Conservation (phyloP, 1,139 yeast genomes). For the Williopsis jadinii region DNA sequence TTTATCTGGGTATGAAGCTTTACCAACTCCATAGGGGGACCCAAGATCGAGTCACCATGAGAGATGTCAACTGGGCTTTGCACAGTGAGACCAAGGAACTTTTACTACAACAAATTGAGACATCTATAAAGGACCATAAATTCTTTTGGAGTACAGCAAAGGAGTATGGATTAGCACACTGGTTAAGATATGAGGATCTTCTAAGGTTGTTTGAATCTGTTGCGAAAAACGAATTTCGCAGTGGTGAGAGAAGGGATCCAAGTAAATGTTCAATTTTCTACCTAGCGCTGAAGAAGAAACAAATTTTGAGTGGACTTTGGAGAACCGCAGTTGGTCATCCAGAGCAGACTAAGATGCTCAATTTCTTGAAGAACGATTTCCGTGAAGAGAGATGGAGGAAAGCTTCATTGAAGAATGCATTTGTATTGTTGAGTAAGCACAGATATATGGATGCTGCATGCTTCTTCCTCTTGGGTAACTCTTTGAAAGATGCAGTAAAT, state of each 20-base stretch:
- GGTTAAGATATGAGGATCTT: conserved; percentile 57
- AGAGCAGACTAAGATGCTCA: conserved; percentile 77
- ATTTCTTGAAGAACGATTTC: conserved; percentile 73
- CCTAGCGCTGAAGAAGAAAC: conserved; percentile 71
- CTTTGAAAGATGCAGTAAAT: conserved; percentile 69
- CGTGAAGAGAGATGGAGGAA: conserved; percentile 67
- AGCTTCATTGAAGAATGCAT: conserved; percentile 91
- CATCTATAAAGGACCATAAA: conserved; percentile 32
- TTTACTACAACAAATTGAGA: conserved; percentile 48
- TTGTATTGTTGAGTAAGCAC: conserved; percentile 82
- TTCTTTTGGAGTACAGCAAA: conserved; percentile 55
- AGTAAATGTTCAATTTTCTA: conserved; percentile 66
- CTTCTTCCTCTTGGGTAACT: conserved; percentile 77
- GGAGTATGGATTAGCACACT: conserved; percentile 61
- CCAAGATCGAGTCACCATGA: conserved; percentile 52
- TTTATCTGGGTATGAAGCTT: conserved; percentile 64
- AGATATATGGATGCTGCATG: conserved; percentile 83
- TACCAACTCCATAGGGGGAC: conserved; percentile 47
- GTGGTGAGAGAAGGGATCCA: conserved; percentile 54
- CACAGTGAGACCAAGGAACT: conserved; percentile 76
- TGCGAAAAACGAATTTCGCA: conserved; percentile 58
- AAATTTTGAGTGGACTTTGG: conserved; percentile 78
- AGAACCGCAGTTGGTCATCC: conserved; percentile 64
- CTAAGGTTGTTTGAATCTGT: conserved; percentile 51
- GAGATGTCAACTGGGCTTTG: conserved; percentile 85